phyloP scores from a whole-genome alignment of 2,329 filamentous ascomycete genomes.

The Emmonsiellopsis sp. region DNA sequence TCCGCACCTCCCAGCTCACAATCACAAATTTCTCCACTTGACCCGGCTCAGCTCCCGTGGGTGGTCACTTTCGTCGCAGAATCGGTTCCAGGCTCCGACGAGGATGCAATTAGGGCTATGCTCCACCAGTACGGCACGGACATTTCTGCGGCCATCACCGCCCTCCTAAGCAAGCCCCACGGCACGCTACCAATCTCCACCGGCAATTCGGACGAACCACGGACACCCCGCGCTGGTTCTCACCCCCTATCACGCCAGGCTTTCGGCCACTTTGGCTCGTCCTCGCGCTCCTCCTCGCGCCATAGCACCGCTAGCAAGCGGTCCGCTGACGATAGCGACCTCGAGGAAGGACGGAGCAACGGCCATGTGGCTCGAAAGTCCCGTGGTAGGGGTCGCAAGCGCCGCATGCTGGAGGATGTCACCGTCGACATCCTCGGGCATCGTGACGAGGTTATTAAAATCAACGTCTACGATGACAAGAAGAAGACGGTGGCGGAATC shows the following conservation, averaged over 20 bases:
- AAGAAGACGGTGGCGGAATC: slow-evolving; percentile 5
- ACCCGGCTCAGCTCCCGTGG: slow-evolving; percentile 32
- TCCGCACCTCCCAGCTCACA: slow-evolving; percentile 4
- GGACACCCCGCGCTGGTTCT: not conserved
- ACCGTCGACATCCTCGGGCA: slow-evolving; percentile 10
- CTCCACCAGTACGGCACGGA: slow-evolving; percentile 46
- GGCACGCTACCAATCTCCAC: slow-evolving; percentile 2
- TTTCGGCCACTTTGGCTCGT: slow-evolving; percentile 20
- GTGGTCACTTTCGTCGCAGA: slow-evolving; percentile 46
- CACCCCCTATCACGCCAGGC: slow-evolving; percentile 14
- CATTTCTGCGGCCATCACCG: slow-evolving; percentile 44
- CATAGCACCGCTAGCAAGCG: slow-evolving; percentile 32
- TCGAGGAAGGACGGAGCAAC: slow-evolving; percentile 18
- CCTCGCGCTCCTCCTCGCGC: slow-evolving; percentile 32
- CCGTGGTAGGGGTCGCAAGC: slow-evolving; percentile 9
- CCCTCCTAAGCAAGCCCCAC: slow-evolving; percentile 35
- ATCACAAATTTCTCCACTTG: slow-evolving; percentile 27
- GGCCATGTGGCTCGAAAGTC: slow-evolving; percentile 4
- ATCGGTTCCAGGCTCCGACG: slow-evolving; percentile 41
- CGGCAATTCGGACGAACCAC: too few species aligned
- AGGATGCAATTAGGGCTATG: slow-evolving; percentile 41
- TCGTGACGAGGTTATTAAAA: slow-evolving; percentile 4
- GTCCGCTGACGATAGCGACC: slow-evolving; percentile 30
- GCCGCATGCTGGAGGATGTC: slow-evolving; percentile 11
- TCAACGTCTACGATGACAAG: slow-evolving; percentile 6